Conservation (phyloP, 805 yeast species). For the Torulaspora delbrueckii region DNA sequence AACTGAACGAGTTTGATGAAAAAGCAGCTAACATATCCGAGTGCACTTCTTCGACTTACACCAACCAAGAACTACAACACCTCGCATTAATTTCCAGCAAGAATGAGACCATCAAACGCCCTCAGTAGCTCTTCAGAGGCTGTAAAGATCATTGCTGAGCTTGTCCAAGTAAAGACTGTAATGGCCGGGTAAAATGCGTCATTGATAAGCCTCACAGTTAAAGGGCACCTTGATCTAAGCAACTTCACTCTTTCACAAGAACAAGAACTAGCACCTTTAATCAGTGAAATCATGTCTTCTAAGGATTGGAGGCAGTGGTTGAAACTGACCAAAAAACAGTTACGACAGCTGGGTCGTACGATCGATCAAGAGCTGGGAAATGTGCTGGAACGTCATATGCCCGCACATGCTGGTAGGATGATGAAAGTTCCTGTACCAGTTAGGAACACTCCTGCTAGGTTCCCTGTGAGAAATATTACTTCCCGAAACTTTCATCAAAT, state of each 20-base stretch:
- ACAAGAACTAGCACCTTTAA: neutral
- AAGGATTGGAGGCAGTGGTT: constrained; percentile 24
- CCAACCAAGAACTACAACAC: too few species aligned
- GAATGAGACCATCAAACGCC: neutral
- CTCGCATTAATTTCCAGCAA: neutral
- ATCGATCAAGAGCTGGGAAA: constrained; percentile 19
- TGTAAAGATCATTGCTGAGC: too few species aligned
- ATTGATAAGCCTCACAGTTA: neutral
- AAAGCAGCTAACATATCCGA: too few species aligned
- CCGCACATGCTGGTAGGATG: constrained; percentile 11
- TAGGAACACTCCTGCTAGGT: neutral
- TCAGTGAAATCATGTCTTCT: constrained; percentile 14
- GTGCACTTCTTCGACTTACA: too few species aligned
- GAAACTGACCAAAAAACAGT: constrained; percentile 18
- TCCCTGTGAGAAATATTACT: constrained; percentile 16
- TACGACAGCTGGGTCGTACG: constrained; percentile 19
- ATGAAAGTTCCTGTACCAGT: constrained; percentile 16
- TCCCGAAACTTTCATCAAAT: constrained; percentile 6
- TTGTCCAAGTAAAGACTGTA: too few species aligned
- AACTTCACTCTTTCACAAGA: neutral
- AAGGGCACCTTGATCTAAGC: neutral
- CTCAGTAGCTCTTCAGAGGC: neutral
- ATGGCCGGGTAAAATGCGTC: neutral
- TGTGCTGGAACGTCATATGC: constrained; percentile 16
- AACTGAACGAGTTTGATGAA: too few species aligned